phyloP scores from a whole-genome alignment of 768 basidiomycete species.

The Kwoniella botswanensis region DNA sequence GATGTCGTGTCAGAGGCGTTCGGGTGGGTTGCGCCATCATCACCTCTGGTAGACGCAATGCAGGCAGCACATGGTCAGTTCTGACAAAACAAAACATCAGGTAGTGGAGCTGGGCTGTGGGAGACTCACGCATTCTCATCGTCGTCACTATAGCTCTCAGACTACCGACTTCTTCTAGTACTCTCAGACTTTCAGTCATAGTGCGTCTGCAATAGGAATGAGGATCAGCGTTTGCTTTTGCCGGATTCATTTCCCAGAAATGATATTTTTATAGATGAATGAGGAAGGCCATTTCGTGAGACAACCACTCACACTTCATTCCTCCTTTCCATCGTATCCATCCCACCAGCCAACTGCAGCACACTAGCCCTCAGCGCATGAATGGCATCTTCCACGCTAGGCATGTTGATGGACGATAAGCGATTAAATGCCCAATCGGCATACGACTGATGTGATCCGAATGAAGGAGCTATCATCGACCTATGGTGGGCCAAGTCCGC shows the following conservation, averaged over 20 bases:
- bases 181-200: conserved; percentile 46
- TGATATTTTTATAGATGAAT: no score
- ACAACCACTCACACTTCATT: conserved; percentile 39
- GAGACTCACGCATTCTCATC: conserved; percentile 45
- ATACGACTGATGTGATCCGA: conserved; percentile 33
- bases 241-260: no score
- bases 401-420: conserved; percentile 7
- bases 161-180: conserved; percentile 44
- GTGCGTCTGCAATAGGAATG: conserved; percentile 27
- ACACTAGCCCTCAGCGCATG: conserved; percentile 31
- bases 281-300: no score
- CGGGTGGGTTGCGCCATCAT: conserved; percentile 41
- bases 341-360: conserved; percentile 34
- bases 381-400: conserved; percentile 24
- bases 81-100: not conserved
- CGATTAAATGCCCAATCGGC: conserved; percentile 40
- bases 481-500: conserved; percentile 27
- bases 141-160: conserved; percentile 42
- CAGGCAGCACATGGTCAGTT: not conserved
- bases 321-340: conserved; percentile 47
- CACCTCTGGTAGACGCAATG: conserved; percentile 30
- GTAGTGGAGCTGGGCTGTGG: not conserved
- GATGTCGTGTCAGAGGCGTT: not conserved
- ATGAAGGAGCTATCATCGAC: conserved; percentile 24
- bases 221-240: no score